phyloP scores from a whole-genome alignment of 345 rosid genomes.

The Geranium brycei region DNA sequence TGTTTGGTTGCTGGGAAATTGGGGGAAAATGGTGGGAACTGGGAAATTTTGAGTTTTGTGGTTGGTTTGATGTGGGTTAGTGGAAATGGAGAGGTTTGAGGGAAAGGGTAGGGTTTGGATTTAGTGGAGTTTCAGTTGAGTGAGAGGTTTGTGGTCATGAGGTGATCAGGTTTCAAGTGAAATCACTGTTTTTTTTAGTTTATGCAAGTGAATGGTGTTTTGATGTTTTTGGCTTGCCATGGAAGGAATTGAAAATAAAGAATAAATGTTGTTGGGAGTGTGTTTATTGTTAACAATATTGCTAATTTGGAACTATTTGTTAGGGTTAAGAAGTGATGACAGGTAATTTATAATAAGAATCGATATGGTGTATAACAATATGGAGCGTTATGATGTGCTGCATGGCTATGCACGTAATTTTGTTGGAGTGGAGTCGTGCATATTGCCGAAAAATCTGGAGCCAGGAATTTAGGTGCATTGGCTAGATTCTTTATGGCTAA shows the following conservation, averaged over 20 bases:
- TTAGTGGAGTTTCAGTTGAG: not conserved
- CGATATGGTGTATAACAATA: not conserved
- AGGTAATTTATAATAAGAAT: no score
- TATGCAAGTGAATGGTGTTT: not conserved
- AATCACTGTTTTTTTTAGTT: not conserved
- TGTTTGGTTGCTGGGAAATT: slow-evolving; percentile 15
- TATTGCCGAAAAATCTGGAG: no score
- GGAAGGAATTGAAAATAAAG: not conserved
- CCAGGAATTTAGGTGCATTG: no score
- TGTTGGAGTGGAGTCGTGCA: no score
- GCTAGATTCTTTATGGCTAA: no score
- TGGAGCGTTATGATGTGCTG: not conserved
- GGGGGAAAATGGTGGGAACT: slow-evolving; percentile 1
- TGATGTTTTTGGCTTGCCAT: not conserved
- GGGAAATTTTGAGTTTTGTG: not conserved
- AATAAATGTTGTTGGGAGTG: not conserved
- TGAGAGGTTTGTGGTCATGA: not conserved
- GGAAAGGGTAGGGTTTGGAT: not conserved
- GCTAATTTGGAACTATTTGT: not conserved
- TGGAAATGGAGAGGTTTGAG: not conserved
- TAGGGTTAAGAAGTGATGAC: not conserved
- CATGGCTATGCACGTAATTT: not conserved
- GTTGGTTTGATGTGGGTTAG: no score
- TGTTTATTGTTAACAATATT: no score
- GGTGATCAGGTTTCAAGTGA: not conserved